Percentiles rank a stretch among this genome's conserved stretches.
phyloP scores from a whole-genome alignment of 345 rosid genomes.

The Citrus hindsii region DNA sequence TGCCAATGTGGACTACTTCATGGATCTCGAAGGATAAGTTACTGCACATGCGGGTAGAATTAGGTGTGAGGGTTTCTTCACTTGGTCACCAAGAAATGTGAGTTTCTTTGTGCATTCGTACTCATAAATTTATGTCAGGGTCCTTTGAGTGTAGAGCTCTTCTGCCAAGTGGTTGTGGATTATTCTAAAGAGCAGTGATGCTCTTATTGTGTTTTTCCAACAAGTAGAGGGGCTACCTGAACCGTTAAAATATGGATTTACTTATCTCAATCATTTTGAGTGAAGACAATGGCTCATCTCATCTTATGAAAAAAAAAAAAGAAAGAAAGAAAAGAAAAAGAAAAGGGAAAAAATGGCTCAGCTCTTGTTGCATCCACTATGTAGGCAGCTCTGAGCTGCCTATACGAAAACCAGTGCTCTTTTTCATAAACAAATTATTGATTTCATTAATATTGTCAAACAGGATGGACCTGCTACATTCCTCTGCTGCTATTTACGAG shows the following conservation, averaged over 20 bases:
- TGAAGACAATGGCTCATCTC: background rate
- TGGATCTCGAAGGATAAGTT: slow-evolving; percentile 34
- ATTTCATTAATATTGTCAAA: slow-evolving; percentile 19
- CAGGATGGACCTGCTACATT: slow-evolving; percentile 46
- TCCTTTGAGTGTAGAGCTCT: background rate
- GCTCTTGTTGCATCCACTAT: background rate
- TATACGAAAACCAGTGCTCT: background rate
- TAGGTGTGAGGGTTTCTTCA: slow-evolving; percentile 74
- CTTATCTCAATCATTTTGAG: background rate
- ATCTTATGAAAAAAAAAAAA: no score
- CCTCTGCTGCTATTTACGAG: slow-evolving; percentile 32
- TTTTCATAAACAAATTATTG: slow-evolving; percentile 15
- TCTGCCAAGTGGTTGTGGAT: background rate
- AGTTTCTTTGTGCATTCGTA: slow-evolving; percentile 27
- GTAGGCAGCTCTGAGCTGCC: slow-evolving; percentile 4
- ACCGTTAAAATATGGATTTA: background rate
- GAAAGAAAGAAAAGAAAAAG: no score
- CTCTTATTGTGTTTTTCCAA: background rate
- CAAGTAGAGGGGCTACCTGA: background rate
- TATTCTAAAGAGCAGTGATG: background rate
- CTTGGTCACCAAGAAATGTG: slow-evolving; percentile 63
- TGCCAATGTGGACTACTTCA: slow-evolving; percentile 55
- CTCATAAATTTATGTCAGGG: background rate
- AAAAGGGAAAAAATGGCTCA: background rate
- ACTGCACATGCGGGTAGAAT: slow-evolving; percentile 39